A percentile compares a stretch with the other conserved stretches of the same genome.
Evolutionary conservation across 352 stramenopile species (phyloP).

Genomic region (Phytophthora colocasiae): DNA sequence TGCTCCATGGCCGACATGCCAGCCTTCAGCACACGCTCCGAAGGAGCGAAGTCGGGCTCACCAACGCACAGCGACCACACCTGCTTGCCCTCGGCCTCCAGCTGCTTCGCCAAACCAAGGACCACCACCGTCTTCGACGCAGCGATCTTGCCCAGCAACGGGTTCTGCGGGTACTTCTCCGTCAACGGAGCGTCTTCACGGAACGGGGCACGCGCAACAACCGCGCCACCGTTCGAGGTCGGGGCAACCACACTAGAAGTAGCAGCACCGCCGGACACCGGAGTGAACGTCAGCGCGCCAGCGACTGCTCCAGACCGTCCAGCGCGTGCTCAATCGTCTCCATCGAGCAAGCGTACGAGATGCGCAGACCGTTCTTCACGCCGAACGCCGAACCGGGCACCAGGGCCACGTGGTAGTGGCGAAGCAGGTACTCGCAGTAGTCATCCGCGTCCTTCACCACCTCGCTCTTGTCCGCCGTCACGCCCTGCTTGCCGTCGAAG

Average conservation of each 20-base stretch:
- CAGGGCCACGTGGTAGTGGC: conserved; percentile 93
- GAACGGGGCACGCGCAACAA: conserved; percentile 2
- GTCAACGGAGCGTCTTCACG: conserved; percentile 39
- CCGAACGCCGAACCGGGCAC: conserved; percentile 97
- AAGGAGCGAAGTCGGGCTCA: conserved; percentile 93
- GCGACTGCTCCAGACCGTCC: conserved; percentile 71
- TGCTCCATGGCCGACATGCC: conserved; percentile 36
- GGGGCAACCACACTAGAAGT: not conserved
- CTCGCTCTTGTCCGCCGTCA: conserved; percentile 49
- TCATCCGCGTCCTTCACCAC: conserved; percentile 64
- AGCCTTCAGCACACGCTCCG: conserved; percentile 91
- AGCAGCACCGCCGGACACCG: not conserved
- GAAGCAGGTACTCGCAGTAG: conserved; percentile 94
- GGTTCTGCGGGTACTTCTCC: too few species aligned
- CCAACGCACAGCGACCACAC: conserved; percentile 96
- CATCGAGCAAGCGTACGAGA: conserved; percentile 97
- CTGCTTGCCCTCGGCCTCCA: conserved; percentile 93
- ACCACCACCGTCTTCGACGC: conserved; percentile 56
- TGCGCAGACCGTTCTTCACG: conserved; percentile 91
- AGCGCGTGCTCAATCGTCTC: conserved; percentile 81
- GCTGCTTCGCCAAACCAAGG: conserved; percentile 93
- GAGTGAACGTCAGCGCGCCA: conserved; percentile 44
- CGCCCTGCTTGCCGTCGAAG: conserved; percentile 67
- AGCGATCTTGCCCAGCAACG: conserved; percentile 50
- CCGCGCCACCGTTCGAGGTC: not conserved